Percentiles rank a stretch among this genome's conserved stretches.
Conservation (phyloP, 202 grass and related monocot genomes). For the Setaria italica region DNA sequence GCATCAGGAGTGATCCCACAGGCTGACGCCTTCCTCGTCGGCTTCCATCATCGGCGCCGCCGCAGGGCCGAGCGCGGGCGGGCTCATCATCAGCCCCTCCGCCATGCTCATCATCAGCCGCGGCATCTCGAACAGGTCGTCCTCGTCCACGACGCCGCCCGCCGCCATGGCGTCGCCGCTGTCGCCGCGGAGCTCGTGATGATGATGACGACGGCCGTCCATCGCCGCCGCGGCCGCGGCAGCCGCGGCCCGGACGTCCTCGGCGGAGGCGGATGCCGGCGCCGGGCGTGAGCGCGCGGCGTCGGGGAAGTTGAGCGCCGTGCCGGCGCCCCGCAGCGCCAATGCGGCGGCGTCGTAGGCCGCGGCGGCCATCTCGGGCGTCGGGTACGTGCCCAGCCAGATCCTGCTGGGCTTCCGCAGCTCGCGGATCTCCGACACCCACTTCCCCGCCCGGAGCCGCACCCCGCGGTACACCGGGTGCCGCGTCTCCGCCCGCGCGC, state of each 20-base stretch:
- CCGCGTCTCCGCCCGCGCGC: constrained; percentile 44
- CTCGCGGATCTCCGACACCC: constrained; percentile 94
- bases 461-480: constrained; percentile 79
- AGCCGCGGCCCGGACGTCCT: constrained; percentile 50
- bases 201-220: background rate
- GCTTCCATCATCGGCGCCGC: constrained; percentile 30
- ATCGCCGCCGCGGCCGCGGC: constrained; percentile 48
- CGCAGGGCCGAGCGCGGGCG: constrained; percentile 46
- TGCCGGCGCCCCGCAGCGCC: constrained; percentile 58
- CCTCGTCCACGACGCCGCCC: constrained; percentile 56
- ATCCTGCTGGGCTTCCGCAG: constrained; percentile 79
- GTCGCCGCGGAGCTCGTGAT: background rate
- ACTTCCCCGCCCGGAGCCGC: constrained; percentile 71
- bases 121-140: constrained; percentile 75
- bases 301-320: constrained; percentile 56
- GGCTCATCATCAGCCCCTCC: constrained; percentile 86
- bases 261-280: constrained; percentile 32
- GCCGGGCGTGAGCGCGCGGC: constrained; percentile 33
- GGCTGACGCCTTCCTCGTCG: constrained; percentile 29
- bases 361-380: constrained; percentile 86
- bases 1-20: constrained; percentile 45
- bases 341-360: constrained; percentile 83
- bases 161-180: background rate
- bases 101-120: constrained; percentile 70
- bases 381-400: constrained; percentile 84